These are phyloP conservation scores for Eutrema japonicum DNA, from an alignment of 345 rosid species.

Conservation along the genomic window DNA sequence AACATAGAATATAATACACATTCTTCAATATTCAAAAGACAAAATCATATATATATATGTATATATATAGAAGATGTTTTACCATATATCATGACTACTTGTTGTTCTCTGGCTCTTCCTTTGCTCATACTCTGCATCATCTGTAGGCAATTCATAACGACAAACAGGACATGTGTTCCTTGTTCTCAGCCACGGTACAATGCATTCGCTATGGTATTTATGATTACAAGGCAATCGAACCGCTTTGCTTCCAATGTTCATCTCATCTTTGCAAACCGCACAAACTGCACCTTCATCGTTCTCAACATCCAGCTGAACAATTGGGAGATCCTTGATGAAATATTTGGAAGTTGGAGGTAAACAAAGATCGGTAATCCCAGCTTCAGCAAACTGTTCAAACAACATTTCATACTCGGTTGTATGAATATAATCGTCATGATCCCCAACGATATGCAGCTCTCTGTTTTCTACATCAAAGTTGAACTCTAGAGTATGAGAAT, in stretches of 20 bases:
- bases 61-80: not conserved
- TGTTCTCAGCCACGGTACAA: constrained; percentile 76
- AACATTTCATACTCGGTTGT: constrained; percentile 66
- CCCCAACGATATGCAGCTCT: constrained; percentile 46
- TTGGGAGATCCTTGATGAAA: constrained; percentile 64
- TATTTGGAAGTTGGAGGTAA: constrained; percentile 70
- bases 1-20: constrained; percentile 4
- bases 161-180: constrained; percentile 97
- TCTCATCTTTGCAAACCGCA: constrained; percentile 92
- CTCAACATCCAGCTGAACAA: constrained; percentile 46
- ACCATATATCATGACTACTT: constrained; percentile 1
- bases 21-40: constrained; percentile 10
- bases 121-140: constrained; percentile 73
- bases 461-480: constrained; percentile 52
- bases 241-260: constrained; percentile 59
- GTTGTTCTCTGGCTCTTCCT: constrained; percentile 49
- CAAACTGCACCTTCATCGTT: constrained; percentile 51
- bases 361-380: constrained; percentile 54
- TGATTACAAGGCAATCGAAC: constrained; percentile 83
- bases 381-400: constrained; percentile 78
- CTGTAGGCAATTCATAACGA: constrained; percentile 85
- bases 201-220: constrained; percentile 83
- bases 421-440: constrained; percentile 53
- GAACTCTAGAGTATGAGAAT: constrained; percentile 59
- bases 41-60: constrained; percentile 15